Conservation (phyloP, 1,284 basidiomycete species). For the Blastosporella zonata region DNA sequence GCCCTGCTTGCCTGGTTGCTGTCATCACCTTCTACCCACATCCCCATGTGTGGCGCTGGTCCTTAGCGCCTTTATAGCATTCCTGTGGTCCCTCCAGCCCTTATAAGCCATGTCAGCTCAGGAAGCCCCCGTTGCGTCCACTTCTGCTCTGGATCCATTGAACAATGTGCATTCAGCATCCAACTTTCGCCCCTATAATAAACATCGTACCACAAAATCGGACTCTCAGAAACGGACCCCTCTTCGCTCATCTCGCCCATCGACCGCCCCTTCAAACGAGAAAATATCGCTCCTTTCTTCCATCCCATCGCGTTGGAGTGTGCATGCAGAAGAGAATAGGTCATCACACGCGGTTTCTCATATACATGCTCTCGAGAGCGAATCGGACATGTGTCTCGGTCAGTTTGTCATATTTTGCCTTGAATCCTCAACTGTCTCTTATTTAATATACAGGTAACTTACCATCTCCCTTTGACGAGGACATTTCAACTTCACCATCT, state of each 20-base stretch:
- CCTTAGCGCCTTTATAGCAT: neutral
- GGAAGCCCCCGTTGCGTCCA: neutral
- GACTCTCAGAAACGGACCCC: constrained; percentile 19
- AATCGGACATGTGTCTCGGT: constrained; percentile 22
- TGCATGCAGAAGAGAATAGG: constrained; percentile 2
- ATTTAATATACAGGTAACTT: constrained; percentile 13
- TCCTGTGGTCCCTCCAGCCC: neutral
- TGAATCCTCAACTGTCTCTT: neutral
- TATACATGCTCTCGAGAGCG: constrained; percentile 27
- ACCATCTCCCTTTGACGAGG: constrained; percentile 19
- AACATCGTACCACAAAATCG: constrained; percentile 9
- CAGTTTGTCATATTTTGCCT: constrained; percentile 3
- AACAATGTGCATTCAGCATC: constrained; percentile 5
- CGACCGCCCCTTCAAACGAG: constrained; percentile 48
- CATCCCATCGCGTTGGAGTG: constrained; percentile 9
- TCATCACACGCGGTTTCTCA: constrained; percentile 9
- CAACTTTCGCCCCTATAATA: neutral
- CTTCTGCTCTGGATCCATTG: constrained; percentile 6
- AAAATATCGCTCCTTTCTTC: constrained; percentile 28
- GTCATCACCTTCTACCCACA: neutral
- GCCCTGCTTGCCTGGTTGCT: neutral
- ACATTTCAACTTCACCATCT: constrained; percentile 8
- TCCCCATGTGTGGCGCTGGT: neutral
- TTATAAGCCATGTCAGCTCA: neutral
- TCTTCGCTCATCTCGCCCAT: constrained; percentile 40